Evolutionary conservation across 2,329 filamentous ascomycete genomes (phyloP).

Genomic region (Diaporthe vaccinii): DNA sequence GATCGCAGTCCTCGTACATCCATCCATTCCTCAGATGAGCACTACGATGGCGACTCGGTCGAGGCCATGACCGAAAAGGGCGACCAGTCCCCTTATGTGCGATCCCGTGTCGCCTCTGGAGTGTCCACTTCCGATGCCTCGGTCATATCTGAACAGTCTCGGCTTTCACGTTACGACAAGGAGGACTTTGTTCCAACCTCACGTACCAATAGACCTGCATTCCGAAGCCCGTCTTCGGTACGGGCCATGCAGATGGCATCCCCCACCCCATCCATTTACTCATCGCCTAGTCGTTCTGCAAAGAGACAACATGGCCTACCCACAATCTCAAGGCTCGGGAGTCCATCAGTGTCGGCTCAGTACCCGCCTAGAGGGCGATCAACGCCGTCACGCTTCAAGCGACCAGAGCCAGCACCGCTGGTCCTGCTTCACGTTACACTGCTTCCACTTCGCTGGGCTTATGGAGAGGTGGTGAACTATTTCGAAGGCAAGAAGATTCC

Average conservation of each 20-base stretch:
- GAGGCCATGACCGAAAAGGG: constrained; percentile 40
- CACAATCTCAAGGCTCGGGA: constrained; percentile 70
- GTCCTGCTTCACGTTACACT: constrained; percentile 84
- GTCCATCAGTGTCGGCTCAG: constrained; percentile 64
- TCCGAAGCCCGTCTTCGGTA: constrained; percentile 78
- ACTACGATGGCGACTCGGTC: constrained; percentile 44
- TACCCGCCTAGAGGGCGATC: constrained; percentile 66
- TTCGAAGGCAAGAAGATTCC: constrained; percentile 46
- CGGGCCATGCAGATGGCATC: constrained; percentile 81
- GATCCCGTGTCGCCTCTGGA: constrained; percentile 53
- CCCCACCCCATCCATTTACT: constrained; percentile 69
- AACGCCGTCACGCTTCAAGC: constrained; percentile 71
- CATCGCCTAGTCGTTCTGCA: constrained; percentile 66
- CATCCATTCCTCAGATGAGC: constrained; percentile 61
- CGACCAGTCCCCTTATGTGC: constrained; percentile 48
- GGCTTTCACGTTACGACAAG: constrained; percentile 67
- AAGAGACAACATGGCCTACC: constrained; percentile 59
- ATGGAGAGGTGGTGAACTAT: constrained; percentile 63
- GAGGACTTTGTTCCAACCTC: constrained; percentile 66
- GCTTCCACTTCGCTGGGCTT: constrained; percentile 77
- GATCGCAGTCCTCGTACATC: constrained; percentile 70
- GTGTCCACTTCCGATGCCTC: constrained; percentile 50
- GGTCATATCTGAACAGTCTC: constrained; percentile 64
- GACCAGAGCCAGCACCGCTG: constrained; percentile 72
- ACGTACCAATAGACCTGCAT: constrained; percentile 73